Base-by-base conservation (phyloP, 768 basidiomycete species). In the Collybia sp. region DNA sequence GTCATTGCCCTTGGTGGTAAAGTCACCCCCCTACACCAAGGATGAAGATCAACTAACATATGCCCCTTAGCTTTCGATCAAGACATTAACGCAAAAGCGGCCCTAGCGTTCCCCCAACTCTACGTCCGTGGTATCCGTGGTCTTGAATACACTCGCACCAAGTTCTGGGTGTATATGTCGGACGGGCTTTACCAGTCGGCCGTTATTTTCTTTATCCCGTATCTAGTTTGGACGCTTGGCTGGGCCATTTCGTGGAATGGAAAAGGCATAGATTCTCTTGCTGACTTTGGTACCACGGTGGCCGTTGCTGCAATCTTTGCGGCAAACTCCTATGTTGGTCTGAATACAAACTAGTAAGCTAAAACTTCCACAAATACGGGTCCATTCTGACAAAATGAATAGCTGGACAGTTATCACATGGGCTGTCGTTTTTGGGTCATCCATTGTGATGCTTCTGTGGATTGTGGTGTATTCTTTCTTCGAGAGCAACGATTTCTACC, bases 161-260 rank as follows among this genome's bases (percentile, higher is more conserved):
- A 89, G 68, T 98, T 98, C 68, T 97, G 93, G 92, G 60, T 85
- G 45, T 96, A 93, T 67, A 96, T 97, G 89, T 61, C 80, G 6
- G 95, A 98, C 61, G 94, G 94, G 19, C 66, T 97, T 30, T 97
- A 96, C 65, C 95, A 98, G 58, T 95, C 93, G 0, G 81, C 70
- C 0, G 79, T 91, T 47, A 79, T 93, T 30, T 93, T 85, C 68
- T 94, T 87, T 70, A 73, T 97, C 56, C 91, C 94, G 0, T 96
- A 80, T 61, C 61, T 82, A 38, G 78, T 76, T 16, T 88, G 88
- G 83, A 76, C 75, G 1, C 60, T 84, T 12, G 85, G 83, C 4
- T 63, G 74, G 12, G 71, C 82, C 2, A 64, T 75, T 1, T 85
- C 88, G 9, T 91, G 83, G 83, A 84, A 83, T 52, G 93, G 92